phyloP scores from a whole-genome alignment of 225 moss, liverwort and hornwort species.

The Pseudisothecium myosuroides region DNA sequence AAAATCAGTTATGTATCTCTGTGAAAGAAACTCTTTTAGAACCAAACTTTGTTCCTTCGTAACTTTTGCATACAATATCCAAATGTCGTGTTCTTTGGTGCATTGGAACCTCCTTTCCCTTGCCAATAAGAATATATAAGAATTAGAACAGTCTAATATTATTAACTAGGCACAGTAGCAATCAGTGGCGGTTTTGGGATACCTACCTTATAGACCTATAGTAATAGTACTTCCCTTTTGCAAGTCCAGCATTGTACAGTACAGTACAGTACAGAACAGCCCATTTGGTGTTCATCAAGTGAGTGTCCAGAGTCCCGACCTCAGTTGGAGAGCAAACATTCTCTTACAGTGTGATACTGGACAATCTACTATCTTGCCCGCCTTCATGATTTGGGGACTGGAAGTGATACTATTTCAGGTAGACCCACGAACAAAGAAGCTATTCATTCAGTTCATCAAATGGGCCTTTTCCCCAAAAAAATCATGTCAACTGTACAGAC shows the following conservation, averaged over 20 bases:
- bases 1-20: no score
- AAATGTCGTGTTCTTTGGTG: no score
- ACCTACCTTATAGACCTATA: no score
- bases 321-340: constrained; percentile 1
- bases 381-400: neutral
- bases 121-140: no score
- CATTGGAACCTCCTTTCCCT: no score
- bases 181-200: no score
- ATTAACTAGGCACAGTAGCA: no score
- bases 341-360: constrained; percentile 2
- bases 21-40: no score
- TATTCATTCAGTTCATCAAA: neutral
- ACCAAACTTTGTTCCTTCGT: no score
- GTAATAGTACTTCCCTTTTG: neutral
- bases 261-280: neutral
- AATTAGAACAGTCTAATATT: no score
- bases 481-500: neutral
- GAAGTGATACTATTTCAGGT: neutral
- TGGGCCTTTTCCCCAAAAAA: neutral
- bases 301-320: neutral
- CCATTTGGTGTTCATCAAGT: neutral
- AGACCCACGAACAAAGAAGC: neutral
- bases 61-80: no score
- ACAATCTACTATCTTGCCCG: neutral
- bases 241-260: neutral